These are phyloP conservation scores for Rhamnella rubrinervis DNA, from an alignment of 331 rosid genomes.

Conservation along the genomic window DNA sequence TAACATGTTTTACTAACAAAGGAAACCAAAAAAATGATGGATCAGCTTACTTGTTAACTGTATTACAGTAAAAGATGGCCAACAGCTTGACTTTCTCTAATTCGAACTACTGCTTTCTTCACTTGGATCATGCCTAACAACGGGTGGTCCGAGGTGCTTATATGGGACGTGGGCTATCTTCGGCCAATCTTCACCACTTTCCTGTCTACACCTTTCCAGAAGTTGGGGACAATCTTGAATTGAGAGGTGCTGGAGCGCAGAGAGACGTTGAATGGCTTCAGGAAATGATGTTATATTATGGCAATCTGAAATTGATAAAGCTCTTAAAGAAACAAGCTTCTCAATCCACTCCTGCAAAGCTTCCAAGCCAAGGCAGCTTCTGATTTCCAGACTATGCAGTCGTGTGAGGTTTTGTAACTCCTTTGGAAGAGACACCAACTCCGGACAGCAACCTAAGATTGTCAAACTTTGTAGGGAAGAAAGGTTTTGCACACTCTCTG, in stretches of 20 bases:
- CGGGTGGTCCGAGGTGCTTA: conserved; percentile 2
- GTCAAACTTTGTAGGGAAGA: conserved; percentile 22
- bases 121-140: not conserved
- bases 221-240: not conserved
- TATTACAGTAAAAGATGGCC: too few species aligned
- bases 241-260: conserved; percentile 26
- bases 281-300: not conserved
- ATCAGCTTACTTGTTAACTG: too few species aligned
- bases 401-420: conserved; percentile 3
- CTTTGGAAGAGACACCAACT: conserved; percentile 18
- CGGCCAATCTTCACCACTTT: conserved; percentile 7
- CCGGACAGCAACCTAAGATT: conserved; percentile 23
- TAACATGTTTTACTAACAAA: too few species aligned
- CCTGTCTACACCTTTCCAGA: not conserved
- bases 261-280: not conserved
- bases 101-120: not conserved
- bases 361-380: conserved; percentile 15
- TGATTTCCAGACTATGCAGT: conserved; percentile 20
- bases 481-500: conserved; percentile 12
- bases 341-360: conserved; percentile 20
- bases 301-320: conserved; percentile 23
- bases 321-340: conserved; percentile 11
- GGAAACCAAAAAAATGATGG: too few species aligned
- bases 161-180: conserved; percentile 16
- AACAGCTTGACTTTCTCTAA: too few species aligned